These are phyloP conservation scores for Salix purpurea DNA, from an alignment of 345 rosid species.

Conservation along the genomic window DNA sequence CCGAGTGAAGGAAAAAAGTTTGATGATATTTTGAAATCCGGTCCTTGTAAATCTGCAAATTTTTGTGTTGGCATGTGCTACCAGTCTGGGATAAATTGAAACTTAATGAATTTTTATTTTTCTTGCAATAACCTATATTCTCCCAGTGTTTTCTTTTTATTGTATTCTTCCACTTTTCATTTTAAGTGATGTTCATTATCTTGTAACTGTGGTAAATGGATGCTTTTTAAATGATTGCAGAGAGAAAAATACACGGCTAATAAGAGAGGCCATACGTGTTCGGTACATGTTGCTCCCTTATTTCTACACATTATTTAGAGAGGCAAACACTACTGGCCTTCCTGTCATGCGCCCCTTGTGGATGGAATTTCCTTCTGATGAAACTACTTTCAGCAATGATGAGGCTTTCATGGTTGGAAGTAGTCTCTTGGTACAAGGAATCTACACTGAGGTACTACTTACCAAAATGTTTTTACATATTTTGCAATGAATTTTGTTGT, in stretches of 20 bases:
- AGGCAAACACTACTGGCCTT: conserved; percentile 80
- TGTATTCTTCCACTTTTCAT: background rate
- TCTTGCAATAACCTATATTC: background rate
- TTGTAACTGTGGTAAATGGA: background rate
- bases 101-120: background rate
- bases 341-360: conserved; percentile 88
- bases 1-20: background rate
- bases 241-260: conserved; percentile 72
- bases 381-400: conserved; percentile 72
- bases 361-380: conserved; percentile 99
- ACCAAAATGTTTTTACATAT: background rate
- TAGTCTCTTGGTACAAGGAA: conserved; percentile 89
- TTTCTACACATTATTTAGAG: conserved; percentile 92
- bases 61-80: background rate
- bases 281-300: conserved; percentile 90
- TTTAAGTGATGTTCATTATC: background rate
- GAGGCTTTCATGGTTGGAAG: conserved; percentile 98
- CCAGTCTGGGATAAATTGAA: background rate
- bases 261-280: conserved; percentile 80
- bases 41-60: background rate
- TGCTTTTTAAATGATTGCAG: conserved; percentile 40
- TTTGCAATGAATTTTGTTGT: background rate
- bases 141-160: background rate
- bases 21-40: background rate
- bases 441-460: conserved; percentile 66